Evolutionary conservation across 1,139 yeast species (phyloP).

Genomic region (Entelexis paramagnoliae): DNA sequence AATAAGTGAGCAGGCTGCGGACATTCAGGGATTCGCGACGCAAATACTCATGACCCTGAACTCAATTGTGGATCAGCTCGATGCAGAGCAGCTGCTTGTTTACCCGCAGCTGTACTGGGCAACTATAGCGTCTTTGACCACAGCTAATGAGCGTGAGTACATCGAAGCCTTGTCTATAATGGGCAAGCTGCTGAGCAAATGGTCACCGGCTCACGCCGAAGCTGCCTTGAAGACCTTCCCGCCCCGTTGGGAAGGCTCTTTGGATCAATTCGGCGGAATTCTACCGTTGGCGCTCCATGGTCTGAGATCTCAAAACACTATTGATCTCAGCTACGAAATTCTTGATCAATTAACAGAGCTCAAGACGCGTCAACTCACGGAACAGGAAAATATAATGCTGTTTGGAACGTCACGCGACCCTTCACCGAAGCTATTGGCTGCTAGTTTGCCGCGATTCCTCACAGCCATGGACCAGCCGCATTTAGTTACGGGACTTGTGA

Average conservation of each 20-base stretch:
- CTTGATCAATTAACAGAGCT: constrained; percentile 50
- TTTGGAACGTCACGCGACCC: constrained; percentile 34
- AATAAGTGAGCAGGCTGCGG: constrained; percentile 71
- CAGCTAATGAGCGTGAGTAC: constrained; percentile 87
- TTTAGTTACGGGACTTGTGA: constrained; percentile 1
- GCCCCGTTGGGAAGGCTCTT: constrained; percentile 64
- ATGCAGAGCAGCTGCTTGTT: constrained; percentile 64
- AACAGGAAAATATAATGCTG: neutral
- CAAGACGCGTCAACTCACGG: constrained; percentile 29
- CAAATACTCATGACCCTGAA: constrained; percentile 92
- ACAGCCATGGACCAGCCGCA: constrained; percentile 41
- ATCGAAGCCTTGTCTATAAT: constrained; percentile 75
- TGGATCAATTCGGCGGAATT: constrained; percentile 76
- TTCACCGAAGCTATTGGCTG: constrained; percentile 57
- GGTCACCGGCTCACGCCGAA: constrained; percentile 76
- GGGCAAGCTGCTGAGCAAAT: constrained; percentile 72
- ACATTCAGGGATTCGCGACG: constrained; percentile 95
- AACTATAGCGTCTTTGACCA: constrained; percentile 80
- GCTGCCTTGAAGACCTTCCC: constrained; percentile 83
- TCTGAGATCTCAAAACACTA: constrained; percentile 65
- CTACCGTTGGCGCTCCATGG: constrained; percentile 75
- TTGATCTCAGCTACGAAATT: constrained; percentile 65
- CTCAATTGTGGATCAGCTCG: constrained; percentile 79
- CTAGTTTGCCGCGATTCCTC: constrained; percentile 74
- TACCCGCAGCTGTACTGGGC: constrained; percentile 96